Base-by-base conservation (phyloP, 73 alveolate genomes). In the Blepharisma stoltei region DNA sequence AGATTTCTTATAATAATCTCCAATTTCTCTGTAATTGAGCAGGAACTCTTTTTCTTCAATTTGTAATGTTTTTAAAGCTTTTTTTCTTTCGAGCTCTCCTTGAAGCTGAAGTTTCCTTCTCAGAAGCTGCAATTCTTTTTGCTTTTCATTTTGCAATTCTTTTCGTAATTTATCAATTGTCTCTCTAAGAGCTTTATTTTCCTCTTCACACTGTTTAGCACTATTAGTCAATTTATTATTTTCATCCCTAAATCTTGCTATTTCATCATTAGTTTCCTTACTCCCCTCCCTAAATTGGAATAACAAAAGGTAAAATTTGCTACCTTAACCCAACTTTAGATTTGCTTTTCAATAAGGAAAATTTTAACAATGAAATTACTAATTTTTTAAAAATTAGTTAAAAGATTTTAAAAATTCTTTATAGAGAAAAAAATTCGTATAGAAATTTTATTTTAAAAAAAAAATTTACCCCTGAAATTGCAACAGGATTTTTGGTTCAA, bases 181-280 rank as follows among this genome's bases (percentile, higher is more conserved):
- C 18, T 60, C 73, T 25, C 73, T 14, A 18, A 60, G 45, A 0
- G 6, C 23, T 25, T 60, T 60, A 60, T 60, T 60, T 60, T 60
- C 73, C 73, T 60, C 73, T 25, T 60, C 73, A 2, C 14, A n/a
- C 14, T 14, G 46, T 60, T 25, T 60, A 9, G 73, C 73, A 14
- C 23, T 38, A 25, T 25, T 25, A 38, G 14, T 38, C 11, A 60
- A 25, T 8, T 11, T 25, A 14, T 60, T 60, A 14, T n/a, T 60
- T 60, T 60, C 73, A 14, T 60, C 73, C 11, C 73, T 14, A 60
- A 60, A 60, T 14, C 46, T 60, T 60, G 14, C 46, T 14, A 38
- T 38, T 20, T n/a, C 38, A 18, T n/a, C 38, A 18, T 14, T 8
- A 9, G 23, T 60, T 25, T n/a, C 45, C 46, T 60, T 60, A n/a